Base-by-base conservation (phyloP, 257 asterid species). In the Prunella vulgaris region DNA sequence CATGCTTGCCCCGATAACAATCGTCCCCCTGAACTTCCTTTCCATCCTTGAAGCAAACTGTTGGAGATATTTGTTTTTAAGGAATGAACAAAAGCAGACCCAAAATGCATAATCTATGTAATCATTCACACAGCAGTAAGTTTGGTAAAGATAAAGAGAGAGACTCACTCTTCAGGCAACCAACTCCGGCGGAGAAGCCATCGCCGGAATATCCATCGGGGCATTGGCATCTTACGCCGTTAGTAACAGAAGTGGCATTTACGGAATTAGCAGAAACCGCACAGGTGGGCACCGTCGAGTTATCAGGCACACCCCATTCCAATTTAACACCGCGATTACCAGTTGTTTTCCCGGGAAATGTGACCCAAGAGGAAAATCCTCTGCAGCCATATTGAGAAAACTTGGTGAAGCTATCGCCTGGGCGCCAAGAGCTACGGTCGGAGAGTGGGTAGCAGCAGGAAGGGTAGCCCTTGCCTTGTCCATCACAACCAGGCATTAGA, bases 371-470 rank as follows among this genome's bases (percentile, higher is more conserved):
- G 0, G 88, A 77, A 64, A 88, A 86, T 9, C 95, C 95, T 73
- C 87, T 79, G 78, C 95, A 88, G 46, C 90, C 90, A 5, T 78
- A 85, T 25, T 69, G 78, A 0, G 82, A 73, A 60, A 88, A 88
- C 2, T 54, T 65, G 1, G 84, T 17, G 22, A 88, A 69, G 44
- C 83, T 74, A 21, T 80, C 78, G 56, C 84, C 85, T 0, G 74
- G 70, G 37, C 27, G 80, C 95, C 92, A 85, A 17, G 49, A 79
- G 48, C 75, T 76, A 5, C 12, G 74, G 65, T 84, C 90, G 5
- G 88, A 75, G 61, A 88, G 82, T 1, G 90, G 85, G 67, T 77
- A 88, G 78, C 95, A 88, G 81, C 95, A 88, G 18, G 88, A 76
- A 13, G 89, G 84, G 52, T 77, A 76, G 17, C 68, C 40, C 58